Percentiles rank a stretch among this genome's conserved stretches.
These are phyloP conservation scores for Bromus sterilis DNA, from an alignment of 176 grass and related monocot species.

Conservation along the genomic window DNA sequence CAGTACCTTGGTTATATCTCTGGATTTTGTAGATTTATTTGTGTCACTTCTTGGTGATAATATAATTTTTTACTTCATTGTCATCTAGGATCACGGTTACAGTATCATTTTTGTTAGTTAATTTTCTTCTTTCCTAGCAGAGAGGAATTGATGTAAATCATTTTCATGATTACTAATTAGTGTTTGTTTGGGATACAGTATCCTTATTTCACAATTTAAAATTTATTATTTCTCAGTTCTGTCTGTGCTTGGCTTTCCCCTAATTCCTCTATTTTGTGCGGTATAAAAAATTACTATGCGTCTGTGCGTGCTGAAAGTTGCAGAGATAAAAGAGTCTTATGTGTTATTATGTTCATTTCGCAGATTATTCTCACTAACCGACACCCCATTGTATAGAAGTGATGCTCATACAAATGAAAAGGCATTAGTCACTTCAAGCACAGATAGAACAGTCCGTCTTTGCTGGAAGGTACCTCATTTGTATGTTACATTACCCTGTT, in stretches of 20 bases:
- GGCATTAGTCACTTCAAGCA: conserved; percentile 77
- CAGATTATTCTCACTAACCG: conserved; percentile 66
- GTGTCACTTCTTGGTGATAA: not conserved
- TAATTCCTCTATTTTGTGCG: not conserved
- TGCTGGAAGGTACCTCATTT: conserved; percentile 74
- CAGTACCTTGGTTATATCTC: not conserved
- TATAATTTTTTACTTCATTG: not conserved
- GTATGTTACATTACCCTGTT: not conserved
- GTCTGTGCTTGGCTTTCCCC: not conserved
- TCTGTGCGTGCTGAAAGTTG: not conserved
- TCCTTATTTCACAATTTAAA: not conserved
- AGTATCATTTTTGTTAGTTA: not conserved
- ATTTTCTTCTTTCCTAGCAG: not conserved
- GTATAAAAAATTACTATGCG: not conserved
- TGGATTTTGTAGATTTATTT: not conserved
- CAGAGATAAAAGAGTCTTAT: not conserved
- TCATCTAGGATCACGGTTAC: not conserved
- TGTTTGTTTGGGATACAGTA: conserved; percentile 3
- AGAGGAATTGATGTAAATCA: not conserved
- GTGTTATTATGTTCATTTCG: not conserved
- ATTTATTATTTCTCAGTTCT: not conserved
- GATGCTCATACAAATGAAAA: conserved; percentile 48
- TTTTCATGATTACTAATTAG: not conserved
- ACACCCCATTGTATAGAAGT: conserved; percentile 66
- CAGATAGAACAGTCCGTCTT: conserved; percentile 78